Percentiles rank a stretch among this genome's conserved stretches.
Evolutionary conservation across 2,329 filamentous ascomycete species (phyloP).

Genomic region (Pezicula rhizophila): DNA sequence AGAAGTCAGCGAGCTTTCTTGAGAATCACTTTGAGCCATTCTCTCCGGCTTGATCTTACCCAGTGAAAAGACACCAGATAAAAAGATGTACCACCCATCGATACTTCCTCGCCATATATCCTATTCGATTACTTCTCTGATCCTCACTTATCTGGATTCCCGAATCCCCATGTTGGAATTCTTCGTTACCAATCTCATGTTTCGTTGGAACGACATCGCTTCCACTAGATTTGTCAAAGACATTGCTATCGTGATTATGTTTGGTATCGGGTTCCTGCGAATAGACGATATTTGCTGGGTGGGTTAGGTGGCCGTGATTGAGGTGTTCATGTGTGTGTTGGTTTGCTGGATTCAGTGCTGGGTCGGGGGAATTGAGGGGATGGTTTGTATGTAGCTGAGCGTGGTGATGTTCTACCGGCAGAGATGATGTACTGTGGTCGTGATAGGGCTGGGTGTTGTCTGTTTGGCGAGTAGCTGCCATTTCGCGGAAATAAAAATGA

Average conservation of each 20-base stretch:
- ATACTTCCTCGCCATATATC: neutral
- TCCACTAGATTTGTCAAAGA: neutral
- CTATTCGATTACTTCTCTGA: neutral
- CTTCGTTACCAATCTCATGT: neutral
- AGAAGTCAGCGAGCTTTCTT: neutral
- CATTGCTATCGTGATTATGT: neutral
- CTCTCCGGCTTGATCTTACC: neutral
- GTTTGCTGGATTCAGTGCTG: neutral
- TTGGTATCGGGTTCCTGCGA: neutral
- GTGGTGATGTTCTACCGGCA: neutral
- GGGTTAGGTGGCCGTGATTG: conserved; percentile 1
- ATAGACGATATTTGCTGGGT: neutral
- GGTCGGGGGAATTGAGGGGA: neutral
- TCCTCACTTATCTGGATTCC: neutral
- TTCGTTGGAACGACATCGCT: neutral
- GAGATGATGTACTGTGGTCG: no score
- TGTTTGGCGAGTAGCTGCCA: no score
- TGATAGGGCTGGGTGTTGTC: no score
- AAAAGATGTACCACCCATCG: neutral
- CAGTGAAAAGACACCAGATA: conserved; percentile 1
- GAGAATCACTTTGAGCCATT: neutral
- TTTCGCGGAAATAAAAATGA: no score
- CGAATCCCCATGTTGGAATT: neutral
- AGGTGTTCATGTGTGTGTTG: neutral
- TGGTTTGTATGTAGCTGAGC: neutral